A percentile compares a stretch with the other conserved stretches of the same genome.
Conservation (phyloP, 305 asterid species). For the Fraxinus floribunda region DNA sequence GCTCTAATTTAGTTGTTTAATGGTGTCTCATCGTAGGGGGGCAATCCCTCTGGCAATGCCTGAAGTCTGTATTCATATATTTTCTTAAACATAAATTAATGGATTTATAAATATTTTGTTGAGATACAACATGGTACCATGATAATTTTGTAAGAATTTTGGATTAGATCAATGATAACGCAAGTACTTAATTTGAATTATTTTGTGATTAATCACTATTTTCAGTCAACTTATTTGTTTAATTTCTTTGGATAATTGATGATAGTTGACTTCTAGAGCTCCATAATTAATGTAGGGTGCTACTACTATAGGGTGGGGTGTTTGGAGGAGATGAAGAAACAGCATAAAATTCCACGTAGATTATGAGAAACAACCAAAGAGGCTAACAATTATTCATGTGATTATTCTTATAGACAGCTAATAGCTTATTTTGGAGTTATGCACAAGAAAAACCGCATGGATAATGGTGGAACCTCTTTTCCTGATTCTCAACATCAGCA, state of each 20-base stretch:
- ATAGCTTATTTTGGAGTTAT: background rate
- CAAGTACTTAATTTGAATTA: background rate
- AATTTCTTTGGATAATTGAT: background rate
- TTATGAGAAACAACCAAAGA: background rate
- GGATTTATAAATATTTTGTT: background rate
- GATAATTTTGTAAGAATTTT: background rate
- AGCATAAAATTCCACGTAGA: background rate
- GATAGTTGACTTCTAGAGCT: background rate
- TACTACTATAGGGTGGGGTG: background rate
- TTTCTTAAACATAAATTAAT: background rate
- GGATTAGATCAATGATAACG: background rate
- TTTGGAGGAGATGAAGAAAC: background rate
- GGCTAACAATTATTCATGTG: background rate
- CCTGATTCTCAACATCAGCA: background rate
- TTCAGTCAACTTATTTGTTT: background rate
- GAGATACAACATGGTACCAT: background rate
- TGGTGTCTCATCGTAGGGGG: conserved; percentile 35
- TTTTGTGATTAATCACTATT: background rate
- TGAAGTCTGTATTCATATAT: background rate
- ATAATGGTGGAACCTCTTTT: background rate
- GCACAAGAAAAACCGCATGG: background rate
- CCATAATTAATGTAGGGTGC: background rate
- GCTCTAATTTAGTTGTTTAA: conserved; percentile 1
- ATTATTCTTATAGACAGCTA: background rate
- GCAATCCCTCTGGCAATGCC: conserved; percentile 24